Evolutionary conservation across 2,329 filamentous ascomycete genomes (phyloP), one percentile per base, ranked within the genome.

Genomic region (Phialophora chinensis): DNA sequence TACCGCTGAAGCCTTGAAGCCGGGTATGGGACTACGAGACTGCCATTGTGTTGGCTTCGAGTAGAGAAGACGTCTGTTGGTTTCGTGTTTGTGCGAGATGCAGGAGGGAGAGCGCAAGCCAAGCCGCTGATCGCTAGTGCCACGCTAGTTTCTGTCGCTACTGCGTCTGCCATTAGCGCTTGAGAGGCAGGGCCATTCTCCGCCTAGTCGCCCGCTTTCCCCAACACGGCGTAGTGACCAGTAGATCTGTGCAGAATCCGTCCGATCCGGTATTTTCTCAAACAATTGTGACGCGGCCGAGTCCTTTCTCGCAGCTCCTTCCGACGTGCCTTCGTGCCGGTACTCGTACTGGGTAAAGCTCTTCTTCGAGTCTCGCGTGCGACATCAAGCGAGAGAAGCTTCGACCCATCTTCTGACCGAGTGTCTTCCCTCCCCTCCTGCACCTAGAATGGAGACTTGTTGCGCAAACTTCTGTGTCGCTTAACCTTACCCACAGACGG

Each of bases 321-420:
- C 38, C 38, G 38, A 6, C 17, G 38, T 42, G 17, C 17, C 38
- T 44, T n/a, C 5, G 38, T 44, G 38, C 38, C 38, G 38, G 38
- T 44, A 44, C 35, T 42, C 35, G 14, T 17, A 42, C 33, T 35
- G 10, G 33, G 10, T 33, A 38, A 42, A 44, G 17, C 38, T 44
- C 38, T 42, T 17, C 35, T 52, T 52, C 49, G 25, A 1, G 10
- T 33, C 29, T 38, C 27, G 60, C 59, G 11, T 57, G 47, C 54
- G 57, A 25, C 38, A 50, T 44, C 49, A 27, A 52, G 20, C 49
- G 49, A 52, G 29, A 60, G 57, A 50, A 50, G n/a, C 57, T 60
- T 60, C 57, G 44, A 60, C 57, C 57, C 44, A 47, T 47, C 42
- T 60, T 60, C 57, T 52, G 42, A 44, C 59, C 59, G 59, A 54